Evolutionary conservation across 352 stramenopile genomes (phyloP), one percentile per base, ranked within the genome.

Genomic region (Elongisporangium anandrum): DNA sequence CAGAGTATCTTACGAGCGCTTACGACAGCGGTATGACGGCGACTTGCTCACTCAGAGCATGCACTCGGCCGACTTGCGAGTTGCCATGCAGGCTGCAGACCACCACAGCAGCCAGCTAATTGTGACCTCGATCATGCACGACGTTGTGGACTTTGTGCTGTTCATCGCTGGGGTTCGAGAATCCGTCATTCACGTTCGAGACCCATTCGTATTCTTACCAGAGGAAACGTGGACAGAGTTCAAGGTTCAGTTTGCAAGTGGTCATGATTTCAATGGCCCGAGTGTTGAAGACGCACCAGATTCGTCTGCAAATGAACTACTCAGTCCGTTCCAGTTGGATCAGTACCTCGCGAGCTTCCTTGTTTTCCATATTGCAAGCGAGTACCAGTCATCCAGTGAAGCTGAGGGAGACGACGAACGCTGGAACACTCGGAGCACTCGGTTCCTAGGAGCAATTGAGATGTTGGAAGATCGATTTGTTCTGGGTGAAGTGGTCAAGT

Each of bases 11-110:
- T 88, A 84, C 49, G 75, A 80, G 50, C 70, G 77, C 41, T 54
- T 91, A 1, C 68, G 88, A 48, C 67, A 82, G 59, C 70, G 69
- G 57, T 92, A 84, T 56, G 78, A 88, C 21, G 81, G 92, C 60
- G 73, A 89, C 41, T 76, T 60, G 12, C 64, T 81, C 20, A 72
- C 79, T 16, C 81, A 88, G 17, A 22, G 22, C 5, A 26, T 75
- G 23, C 75, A 88, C 15, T 68, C 69, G 17, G 60, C 65, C 6
- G 62, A 68, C 17, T 63, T 81, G 1, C 19, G 72, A 7, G 41
- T 54, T 1, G 85, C 85, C 3, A 52, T 72, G 23, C 29, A 71
- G 10, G 66, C 68, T 1, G 72, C 79, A 2, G 59, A 65, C n/a
- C 64, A 64, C 9, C 71, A 88, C 64, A 60, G 72, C 13, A 78